Evolutionary conservation across 2,329 filamentous ascomycete genomes (phyloP).

Genomic region (Colletotrichum sp.): DNA sequence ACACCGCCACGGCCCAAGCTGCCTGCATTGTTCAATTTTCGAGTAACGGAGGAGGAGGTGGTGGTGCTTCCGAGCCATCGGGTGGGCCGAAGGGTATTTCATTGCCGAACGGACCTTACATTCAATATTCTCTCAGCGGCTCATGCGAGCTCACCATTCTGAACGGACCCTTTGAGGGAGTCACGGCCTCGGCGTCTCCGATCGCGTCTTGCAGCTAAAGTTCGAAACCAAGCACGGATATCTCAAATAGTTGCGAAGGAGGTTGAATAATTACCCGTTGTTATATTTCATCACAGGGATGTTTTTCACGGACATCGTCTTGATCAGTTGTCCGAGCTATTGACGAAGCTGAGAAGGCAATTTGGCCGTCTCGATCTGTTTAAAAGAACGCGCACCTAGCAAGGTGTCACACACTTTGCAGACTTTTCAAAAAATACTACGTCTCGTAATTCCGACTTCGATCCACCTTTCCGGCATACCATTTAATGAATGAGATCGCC

Average conservation of each 20-base stretch:
- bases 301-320: too few relatives aligned
- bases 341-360: too few relatives aligned
- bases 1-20: background rate
- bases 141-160: background rate
- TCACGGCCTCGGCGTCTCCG: background rate
- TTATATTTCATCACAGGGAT: too few relatives aligned
- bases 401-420: too few relatives aligned
- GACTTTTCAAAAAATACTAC: too few relatives aligned
- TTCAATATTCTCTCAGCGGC: background rate
- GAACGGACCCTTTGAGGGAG: background rate
- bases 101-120: background rate
- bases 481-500: too few relatives aligned
- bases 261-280: too few relatives aligned
- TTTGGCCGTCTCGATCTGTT: too few relatives aligned
- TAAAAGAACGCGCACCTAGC: too few relatives aligned
- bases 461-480: too few relatives aligned
- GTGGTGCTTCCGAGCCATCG: background rate
- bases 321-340: too few relatives aligned
- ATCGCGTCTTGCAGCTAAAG: background rate
- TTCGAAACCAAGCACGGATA: rapidly evolving
- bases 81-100: background rate
- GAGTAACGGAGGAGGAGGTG: background rate
- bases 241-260: background rate
- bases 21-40: background rate
- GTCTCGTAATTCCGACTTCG: too few relatives aligned